Conservation (phyloP, 179 eudicot genomes). For the Heliamphora pulchella region DNA sequence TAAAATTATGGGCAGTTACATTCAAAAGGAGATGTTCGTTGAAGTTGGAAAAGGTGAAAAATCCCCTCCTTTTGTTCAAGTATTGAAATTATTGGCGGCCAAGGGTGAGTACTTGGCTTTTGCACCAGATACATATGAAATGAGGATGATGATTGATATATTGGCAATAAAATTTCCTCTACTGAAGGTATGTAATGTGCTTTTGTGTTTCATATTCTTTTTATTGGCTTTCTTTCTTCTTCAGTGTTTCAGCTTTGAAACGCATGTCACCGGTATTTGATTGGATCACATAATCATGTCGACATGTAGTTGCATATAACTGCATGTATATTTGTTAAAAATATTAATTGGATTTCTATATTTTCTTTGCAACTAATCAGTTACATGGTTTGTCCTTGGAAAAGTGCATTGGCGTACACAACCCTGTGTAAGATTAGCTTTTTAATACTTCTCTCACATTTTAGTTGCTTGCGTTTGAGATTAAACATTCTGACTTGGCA, state of each 20-base stretch:
- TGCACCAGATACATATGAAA: conserved; percentile 77
- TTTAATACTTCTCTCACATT: background rate
- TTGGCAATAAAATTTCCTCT: conserved; percentile 71
- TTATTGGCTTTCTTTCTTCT: background rate
- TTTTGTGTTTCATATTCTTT: background rate
- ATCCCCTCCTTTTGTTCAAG: conserved; percentile 62
- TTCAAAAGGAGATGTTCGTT: conserved; percentile 70
- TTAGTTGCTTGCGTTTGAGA: conserved; percentile 1
- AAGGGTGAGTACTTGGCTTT: conserved; percentile 73
- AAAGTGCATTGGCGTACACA: background rate
- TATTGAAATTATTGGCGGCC: conserved; percentile 49
- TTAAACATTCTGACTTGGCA: background rate
- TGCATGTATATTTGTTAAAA: background rate
- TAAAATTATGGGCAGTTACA: conserved; percentile 44
- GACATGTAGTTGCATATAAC: background rate
- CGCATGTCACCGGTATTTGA: background rate
- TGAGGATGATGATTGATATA: conserved; percentile 60
- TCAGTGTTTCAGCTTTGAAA: background rate
- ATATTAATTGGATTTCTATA: background rate
- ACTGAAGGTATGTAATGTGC: conserved; percentile 43
- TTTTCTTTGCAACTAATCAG: background rate
- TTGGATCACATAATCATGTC: background rate
- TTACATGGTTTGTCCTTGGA: conserved; percentile 9
- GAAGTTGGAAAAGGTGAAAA: conserved; percentile 72
- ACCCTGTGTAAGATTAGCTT: background rate